Evolutionary conservation across 768 basidiomycete species (phyloP), one percentile per base, ranked within the genome.

Genomic region (Myochromella boudieri): DNA sequence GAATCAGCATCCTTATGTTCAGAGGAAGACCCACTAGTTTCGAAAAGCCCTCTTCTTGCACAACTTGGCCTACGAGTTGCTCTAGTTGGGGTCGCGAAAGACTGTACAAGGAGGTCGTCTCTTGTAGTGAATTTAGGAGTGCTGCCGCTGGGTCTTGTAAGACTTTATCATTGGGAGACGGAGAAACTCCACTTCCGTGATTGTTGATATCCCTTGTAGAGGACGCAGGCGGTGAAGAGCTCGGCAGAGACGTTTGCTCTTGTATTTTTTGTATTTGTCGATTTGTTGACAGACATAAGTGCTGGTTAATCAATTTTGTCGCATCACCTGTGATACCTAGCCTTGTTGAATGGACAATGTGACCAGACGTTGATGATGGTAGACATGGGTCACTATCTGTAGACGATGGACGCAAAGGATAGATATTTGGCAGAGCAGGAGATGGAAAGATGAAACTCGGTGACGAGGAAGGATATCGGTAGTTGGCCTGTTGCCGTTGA

Each of bases 41-140:
- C 10, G 75, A 65, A 59, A 97, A 92, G 6, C 91, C 82, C 42
- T 93, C 82, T 61, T 90, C 87, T 43, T 80, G 76, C 14, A 89
- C 71, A 18, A 88, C 74, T 21, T 81, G 74, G 9, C 75, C 71
- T 14, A 89, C 74, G 2, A 85, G 60, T 36, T 64, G 63, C 56
- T 87, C 84, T 10, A 90, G 73, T 6, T 75, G 70, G 9, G 62
- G 46, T 26, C 62, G 67, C 18, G 84, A 62, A 21, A 87, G 61
- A 41, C 76, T 64, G 52, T 86, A 84, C n/a, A 88, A 54, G 1
- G 67, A 65, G 0, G 76, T 68, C 15, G 66, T 55, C 27, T 80
- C 70, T 31, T 65, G 64, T 12, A 85, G 62, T 1, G 75, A 69
- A 6, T 69, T 34, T 49, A 71, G 55, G 44, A 77, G 18, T 36